Conservation (phyloP, 805 yeast species). For the Teunomyces barrocoloradensis region DNA sequence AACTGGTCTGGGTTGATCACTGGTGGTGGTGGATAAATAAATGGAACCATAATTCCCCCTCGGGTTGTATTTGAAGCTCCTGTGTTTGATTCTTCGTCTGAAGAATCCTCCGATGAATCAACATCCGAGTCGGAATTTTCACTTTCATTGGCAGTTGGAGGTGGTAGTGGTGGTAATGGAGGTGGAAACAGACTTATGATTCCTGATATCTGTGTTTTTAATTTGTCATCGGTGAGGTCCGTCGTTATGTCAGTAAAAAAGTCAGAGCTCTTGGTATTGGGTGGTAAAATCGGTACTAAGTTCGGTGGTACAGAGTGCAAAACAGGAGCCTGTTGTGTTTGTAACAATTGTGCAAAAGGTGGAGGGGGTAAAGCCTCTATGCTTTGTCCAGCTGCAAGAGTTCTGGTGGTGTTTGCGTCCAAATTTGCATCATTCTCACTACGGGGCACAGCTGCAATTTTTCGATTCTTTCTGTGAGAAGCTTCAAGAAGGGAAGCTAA, state of each 20-base stretch:
- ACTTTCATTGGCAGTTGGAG: constrained; percentile 17
- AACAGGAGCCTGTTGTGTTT: background rate
- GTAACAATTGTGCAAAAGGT: background rate
- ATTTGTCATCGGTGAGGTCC: constrained; percentile 11
- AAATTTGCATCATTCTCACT: constrained; percentile 4
- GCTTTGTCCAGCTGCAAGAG: background rate
- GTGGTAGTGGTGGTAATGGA: constrained; percentile 33
- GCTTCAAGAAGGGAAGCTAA: constrained; percentile 11
- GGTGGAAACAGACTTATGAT: constrained; percentile 35
- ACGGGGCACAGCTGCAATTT: constrained; percentile 2
- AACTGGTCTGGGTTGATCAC: constrained; percentile 17
- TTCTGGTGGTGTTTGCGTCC: constrained; percentile 1
- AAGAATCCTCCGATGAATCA: constrained; percentile 3
- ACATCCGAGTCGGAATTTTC: constrained; percentile 2
- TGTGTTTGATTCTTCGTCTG: constrained; percentile 1
- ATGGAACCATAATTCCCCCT: constrained; percentile 41
- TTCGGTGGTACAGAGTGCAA: constrained; percentile 36
- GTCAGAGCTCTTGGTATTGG: constrained; percentile 28
- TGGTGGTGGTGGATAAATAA: constrained; percentile 44
- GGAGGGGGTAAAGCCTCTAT: background rate
- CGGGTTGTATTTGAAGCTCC: background rate
- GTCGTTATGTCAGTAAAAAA: constrained; percentile 34
- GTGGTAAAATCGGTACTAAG: constrained; percentile 35
- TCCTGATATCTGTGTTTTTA: constrained; percentile 19
- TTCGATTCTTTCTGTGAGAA: constrained; percentile 1